Evolutionary conservation across 2,329 filamentous ascomycete genomes (phyloP).

Genomic region (Talaromyces rugulosus): DNA sequence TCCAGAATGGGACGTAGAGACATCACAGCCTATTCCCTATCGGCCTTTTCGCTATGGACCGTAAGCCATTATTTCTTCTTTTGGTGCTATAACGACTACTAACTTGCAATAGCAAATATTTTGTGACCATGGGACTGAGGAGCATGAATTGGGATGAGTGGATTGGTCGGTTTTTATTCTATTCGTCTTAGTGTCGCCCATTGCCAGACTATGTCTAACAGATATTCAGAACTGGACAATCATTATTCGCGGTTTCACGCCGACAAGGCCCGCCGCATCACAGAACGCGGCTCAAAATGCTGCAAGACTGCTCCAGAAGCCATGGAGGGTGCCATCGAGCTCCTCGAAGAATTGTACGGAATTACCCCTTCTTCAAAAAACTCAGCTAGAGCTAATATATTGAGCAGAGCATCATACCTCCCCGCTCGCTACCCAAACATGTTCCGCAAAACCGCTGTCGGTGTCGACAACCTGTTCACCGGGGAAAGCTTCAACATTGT

Average conservation of each 20-base stretch:
- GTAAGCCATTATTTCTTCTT: slow-evolving; percentile 24
- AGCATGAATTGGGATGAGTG: slow-evolving; percentile 66
- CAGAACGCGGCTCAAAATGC: slow-evolving; percentile 63
- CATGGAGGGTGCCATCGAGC: slow-evolving; percentile 67
- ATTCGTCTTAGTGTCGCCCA: not conserved
- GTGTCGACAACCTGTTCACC: slow-evolving; percentile 68
- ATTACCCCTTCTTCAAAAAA: not conserved
- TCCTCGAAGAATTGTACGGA: slow-evolving; percentile 65
- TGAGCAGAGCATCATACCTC: slow-evolving; percentile 55
- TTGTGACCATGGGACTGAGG: slow-evolving; percentile 74
- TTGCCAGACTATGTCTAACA: not conserved
- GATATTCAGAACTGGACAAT: slow-evolving; percentile 67
- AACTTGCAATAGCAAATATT: slow-evolving; percentile 51
- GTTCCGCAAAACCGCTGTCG: slow-evolving; percentile 59
- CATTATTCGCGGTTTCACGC: slow-evolving; percentile 69
- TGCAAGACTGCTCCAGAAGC: slow-evolving; percentile 66
- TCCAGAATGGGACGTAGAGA: slow-evolving; percentile 62
- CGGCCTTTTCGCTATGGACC: slow-evolving; percentile 74
- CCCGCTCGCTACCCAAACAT: slow-evolving; percentile 70
- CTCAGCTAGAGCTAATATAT: not conserved
- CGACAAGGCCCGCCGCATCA: slow-evolving; percentile 65
- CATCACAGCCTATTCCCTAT: slow-evolving; percentile 71
- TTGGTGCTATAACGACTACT: not conserved
- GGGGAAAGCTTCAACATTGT: slow-evolving; percentile 67
- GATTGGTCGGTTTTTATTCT: slow-evolving; percentile 49